These are phyloP conservation scores for Acarospora socialis DNA, from an alignment of 2,329 filamentous ascomycete genomes.

Conservation along the genomic window DNA sequence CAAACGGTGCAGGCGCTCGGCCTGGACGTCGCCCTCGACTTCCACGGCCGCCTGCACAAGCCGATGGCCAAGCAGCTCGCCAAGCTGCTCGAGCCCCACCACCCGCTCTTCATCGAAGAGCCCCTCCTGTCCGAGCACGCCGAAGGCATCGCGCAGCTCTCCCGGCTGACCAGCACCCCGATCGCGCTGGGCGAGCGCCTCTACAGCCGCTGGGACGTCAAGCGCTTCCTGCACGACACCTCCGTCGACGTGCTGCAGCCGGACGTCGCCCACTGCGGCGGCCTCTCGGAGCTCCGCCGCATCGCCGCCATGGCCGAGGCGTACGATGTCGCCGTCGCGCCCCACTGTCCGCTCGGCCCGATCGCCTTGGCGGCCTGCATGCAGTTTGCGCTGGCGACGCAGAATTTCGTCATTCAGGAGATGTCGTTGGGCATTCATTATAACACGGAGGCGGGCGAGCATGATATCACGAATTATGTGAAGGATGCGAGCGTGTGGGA, in stretches of 20 bases:
- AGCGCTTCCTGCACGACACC: slow-evolving; percentile 53
- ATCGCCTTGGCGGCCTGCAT: slow-evolving; percentile 58
- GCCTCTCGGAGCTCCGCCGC: slow-evolving; percentile 55
- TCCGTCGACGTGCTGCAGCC: slow-evolving; percentile 61
- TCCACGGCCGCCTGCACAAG: slow-evolving; percentile 63
- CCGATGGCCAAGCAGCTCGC: slow-evolving; percentile 72
- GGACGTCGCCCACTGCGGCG: slow-evolving; percentile 57
- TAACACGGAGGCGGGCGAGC: slow-evolving; percentile 46
- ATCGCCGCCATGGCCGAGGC: slow-evolving; percentile 59
- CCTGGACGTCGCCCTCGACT: slow-evolving; percentile 61
- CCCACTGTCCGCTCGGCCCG: slow-evolving; percentile 59
- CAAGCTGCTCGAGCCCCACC: slow-evolving; percentile 49
- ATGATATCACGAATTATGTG: slow-evolving; percentile 53
- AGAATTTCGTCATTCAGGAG: slow-evolving; percentile 61
- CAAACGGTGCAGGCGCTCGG: slow-evolving; percentile 54
- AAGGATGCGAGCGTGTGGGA: slow-evolving; percentile 51
- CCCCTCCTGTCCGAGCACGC: slow-evolving; percentile 56
- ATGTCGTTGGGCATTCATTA: slow-evolving; percentile 73
- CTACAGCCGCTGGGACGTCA: slow-evolving; percentile 59
- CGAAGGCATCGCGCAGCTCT: slow-evolving; percentile 49
- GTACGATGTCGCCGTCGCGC: slow-evolving; percentile 59
- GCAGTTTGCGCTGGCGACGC: slow-evolving; percentile 46
- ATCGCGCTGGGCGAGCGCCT: slow-evolving; percentile 61
- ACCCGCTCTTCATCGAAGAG: slow-evolving; percentile 64
- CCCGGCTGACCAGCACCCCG: slow-evolving; percentile 42